These are phyloP conservation scores for Ustilago shanxiensis DNA, from an alignment of 1,284 basidiomycete species.

Conservation along the genomic window DNA sequence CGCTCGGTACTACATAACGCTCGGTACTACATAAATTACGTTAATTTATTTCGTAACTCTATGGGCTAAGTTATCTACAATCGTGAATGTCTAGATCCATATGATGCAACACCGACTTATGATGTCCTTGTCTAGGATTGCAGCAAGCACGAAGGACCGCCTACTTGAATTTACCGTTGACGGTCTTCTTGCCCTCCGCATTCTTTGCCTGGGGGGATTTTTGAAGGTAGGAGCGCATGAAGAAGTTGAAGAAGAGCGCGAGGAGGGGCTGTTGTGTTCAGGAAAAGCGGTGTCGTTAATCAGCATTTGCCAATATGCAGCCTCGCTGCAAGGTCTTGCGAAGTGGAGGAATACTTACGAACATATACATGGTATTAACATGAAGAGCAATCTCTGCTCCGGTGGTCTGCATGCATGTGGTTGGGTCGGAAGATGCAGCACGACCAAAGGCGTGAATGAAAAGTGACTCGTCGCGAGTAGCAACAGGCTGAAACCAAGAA, in stretches of 20 bases:
- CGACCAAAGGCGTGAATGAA: conserved; percentile 36
- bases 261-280: conserved; percentile 49
- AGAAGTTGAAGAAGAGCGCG: conserved; percentile 63
- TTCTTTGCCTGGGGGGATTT: conserved; percentile 15
- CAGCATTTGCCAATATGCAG: not conserved
- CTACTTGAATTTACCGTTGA: not conserved
- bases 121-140: too few relatives aligned
- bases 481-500: conserved; percentile 14
- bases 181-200: not conserved
- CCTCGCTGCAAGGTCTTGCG: not conserved
- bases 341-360: conserved; percentile 50
- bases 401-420: conserved; percentile 53
- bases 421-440: conserved; percentile 24
- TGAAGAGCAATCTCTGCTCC: conserved; percentile 60
- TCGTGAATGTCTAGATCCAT: not conserved
- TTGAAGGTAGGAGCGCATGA: conserved; percentile 55
- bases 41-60: too few relatives aligned
- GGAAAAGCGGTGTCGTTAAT: not conserved
- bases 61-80: not conserved
- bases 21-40: too few relatives aligned
- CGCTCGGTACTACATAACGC: too few relatives aligned
- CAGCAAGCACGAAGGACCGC: too few relatives aligned
- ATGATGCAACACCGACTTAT: not conserved
- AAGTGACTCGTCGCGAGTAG: conserved; percentile 16
- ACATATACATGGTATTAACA: conserved; percentile 63